Evolutionary conservation across 768 basidiomycete species (phyloP), one percentile per base, ranked within the genome.

Genomic region (Mycena rebaudengoi): DNA sequence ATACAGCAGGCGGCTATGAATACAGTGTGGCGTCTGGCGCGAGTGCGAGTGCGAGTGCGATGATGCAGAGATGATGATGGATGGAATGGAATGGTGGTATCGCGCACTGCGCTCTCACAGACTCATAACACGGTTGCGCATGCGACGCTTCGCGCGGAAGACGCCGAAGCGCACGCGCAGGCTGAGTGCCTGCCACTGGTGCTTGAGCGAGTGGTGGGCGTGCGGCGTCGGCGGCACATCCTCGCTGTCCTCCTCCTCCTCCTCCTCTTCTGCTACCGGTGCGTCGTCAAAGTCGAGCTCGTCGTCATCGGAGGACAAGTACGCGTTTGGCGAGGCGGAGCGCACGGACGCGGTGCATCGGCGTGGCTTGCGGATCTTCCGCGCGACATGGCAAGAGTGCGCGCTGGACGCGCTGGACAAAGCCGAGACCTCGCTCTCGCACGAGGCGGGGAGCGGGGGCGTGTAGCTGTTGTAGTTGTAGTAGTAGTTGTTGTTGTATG

Each of bases 91-190:
- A 44, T 16, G 43, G 7, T 4, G 28, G 20, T 41, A 29, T 28
- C 35, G 37, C 51, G n/a, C n/a, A n/a, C n/a, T n/a, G 13, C 23
- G 25, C 21, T 30, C 10, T 56, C 46, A 64, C 4, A 67, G 35
- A 11, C 50, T 54, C 57, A 63, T 39, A 0, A 67, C 66, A 7
- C 61, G 51, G 1, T 21, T 25, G 37, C 66, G 66, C 61, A 67
- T 63, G 7, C 62, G 4, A 1, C 66, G 39, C 62, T 67, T 67
- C 30, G 66, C 66, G 56, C 66, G 61, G 49, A 67, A 67, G 5
- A 67, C 66, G 32, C 66, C 61, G 11, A 67, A 67, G 57, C 66
- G 66, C 44, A 67, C 66, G 52, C 66, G 61, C 32, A 67, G 57
- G 40, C 45, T 40, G 50, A 67, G 62, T 21, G 66, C 66, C 32